A percentile compares a stretch with the other conserved stretches of the same genome.
Evolutionary conservation across 352 stramenopile genomes (phyloP).

Genomic region (Detonula confervacea): DNA sequence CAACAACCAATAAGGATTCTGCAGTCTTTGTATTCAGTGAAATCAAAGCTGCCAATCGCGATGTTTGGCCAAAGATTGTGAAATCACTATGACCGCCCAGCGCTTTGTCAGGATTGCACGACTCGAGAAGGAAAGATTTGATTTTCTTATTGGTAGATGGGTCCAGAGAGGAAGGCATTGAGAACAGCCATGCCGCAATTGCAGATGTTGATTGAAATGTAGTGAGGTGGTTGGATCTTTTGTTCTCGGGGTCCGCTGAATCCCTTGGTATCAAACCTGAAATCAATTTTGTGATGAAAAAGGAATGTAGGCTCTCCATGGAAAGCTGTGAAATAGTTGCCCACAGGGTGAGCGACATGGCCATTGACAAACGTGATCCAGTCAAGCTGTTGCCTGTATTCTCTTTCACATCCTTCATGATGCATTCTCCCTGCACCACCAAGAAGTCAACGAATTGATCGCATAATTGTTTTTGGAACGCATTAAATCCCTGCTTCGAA

Average conservation of each 20-base stretch:
- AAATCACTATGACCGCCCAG: too few species aligned
- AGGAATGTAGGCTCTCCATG: slow-evolving; percentile 23
- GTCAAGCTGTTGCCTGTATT: slow-evolving; percentile 13
- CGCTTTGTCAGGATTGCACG: too few species aligned
- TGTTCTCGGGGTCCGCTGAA: not conserved
- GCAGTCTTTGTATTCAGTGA: not conserved
- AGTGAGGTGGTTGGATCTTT: slow-evolving; percentile 8
- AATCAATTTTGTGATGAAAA: slow-evolving; percentile 34
- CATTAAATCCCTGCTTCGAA: slow-evolving; percentile 1
- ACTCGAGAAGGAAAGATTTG: too few species aligned
- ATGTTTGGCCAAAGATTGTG: slow-evolving; percentile 59
- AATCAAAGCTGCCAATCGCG: slow-evolving; percentile 50
- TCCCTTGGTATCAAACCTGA: slow-evolving; percentile 37
- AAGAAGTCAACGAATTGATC: slow-evolving; percentile 67
- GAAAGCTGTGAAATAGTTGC: slow-evolving; percentile 50
- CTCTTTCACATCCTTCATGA: slow-evolving; percentile 18
- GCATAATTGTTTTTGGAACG: slow-evolving; percentile 42
- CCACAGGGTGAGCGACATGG: slow-evolving; percentile 57
- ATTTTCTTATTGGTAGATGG: slow-evolving; percentile 47
- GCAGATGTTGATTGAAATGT: slow-evolving; percentile 49
- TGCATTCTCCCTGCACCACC: slow-evolving; percentile 30
- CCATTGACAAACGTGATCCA: slow-evolving; percentile 37
- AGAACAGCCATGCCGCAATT: slow-evolving; percentile 40
- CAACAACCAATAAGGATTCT: slow-evolving; percentile 31
- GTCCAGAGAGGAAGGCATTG: slow-evolving; percentile 51